Conservation (phyloP, 2,329 filamentous ascomycete genomes). For the Phyllosticta ampelicida region DNA sequence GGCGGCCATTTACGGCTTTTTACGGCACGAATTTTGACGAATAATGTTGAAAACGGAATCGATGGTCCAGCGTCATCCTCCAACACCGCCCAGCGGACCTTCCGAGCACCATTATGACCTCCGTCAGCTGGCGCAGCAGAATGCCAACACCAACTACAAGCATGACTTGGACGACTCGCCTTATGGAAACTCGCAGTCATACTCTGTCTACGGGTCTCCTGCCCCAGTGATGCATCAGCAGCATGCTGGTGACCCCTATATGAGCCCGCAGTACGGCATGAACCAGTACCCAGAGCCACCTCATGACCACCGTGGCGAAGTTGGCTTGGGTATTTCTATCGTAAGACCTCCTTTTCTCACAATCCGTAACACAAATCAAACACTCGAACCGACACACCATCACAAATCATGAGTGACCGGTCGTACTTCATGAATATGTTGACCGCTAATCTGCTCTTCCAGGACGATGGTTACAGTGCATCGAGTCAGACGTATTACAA, state of each 20-base stretch:
- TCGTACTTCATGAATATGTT: neutral
- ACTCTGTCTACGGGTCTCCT: slow-evolving; percentile 21
- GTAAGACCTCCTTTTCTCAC: neutral
- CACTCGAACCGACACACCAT: neutral
- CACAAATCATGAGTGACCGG: neutral
- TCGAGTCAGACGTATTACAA: slow-evolving; percentile 19
- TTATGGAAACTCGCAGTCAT: slow-evolving; percentile 1
- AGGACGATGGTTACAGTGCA: slow-evolving; percentile 22
- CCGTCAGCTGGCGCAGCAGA: slow-evolving; percentile 34
- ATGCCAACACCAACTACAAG: slow-evolving; percentile 25
- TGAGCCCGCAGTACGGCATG: slow-evolving; percentile 16
- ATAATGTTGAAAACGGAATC: slow-evolving; percentile 19
- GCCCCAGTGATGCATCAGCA: slow-evolving; percentile 18
- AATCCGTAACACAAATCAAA: neutral
- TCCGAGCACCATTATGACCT: slow-evolving; percentile 27
- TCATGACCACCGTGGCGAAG: slow-evolving; percentile 18
- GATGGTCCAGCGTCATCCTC: slow-evolving; percentile 27
- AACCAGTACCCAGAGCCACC: slow-evolving; percentile 13
- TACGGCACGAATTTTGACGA: neutral
- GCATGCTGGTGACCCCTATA: slow-evolving; percentile 14
- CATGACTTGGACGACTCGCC: slow-evolving; percentile 22
- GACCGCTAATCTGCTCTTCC: slow-evolving; percentile 14
- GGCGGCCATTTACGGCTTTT: neutral
- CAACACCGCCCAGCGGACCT: slow-evolving; percentile 24
- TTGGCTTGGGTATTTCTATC: slow-evolving; percentile 10